Evolutionary conservation across 441 rosid species (phyloP), one percentile per base, ranked within the genome.

Genomic region (Daphne laureola): DNA sequence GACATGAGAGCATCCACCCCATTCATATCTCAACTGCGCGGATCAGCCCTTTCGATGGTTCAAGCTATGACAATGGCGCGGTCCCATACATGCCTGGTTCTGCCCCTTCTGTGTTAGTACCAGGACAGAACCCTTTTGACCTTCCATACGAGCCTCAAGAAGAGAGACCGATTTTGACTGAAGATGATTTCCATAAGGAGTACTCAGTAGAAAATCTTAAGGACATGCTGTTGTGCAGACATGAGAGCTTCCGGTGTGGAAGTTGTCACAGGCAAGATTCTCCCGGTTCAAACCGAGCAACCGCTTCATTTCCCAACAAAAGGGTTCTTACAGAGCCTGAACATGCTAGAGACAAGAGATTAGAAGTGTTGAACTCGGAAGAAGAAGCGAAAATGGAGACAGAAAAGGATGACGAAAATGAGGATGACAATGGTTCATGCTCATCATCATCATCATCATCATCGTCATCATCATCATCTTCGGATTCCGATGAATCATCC

Each of bases 111-210:
- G 49, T 83, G 58, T 25, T 92, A 64, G 57, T 83, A 58, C 95
- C 85, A 17, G 61, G 57, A 25, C 66, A 78, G 61, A 87, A 87
- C 57, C 96, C 98, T 2, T 89, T 93, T 45, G 97, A 93, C 62
- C 78, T 89, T 59, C 97, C 97, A 4, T 89, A 90, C 4, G 98
- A 85, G 14, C 88, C 92, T 14, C 61, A 26, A 0, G 98, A 92
- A 74, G 98, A 89, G 74, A 89, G 77, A 45, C 97, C 95, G 0
- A 67, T 83, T 59, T 76, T 89, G n/a, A 73, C 65, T 46, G 81
- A 72, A 42, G 96, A 82, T 41, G 73, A 83, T 58, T 87, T 90
- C 56, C 85, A 76, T 15, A 74, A 78, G 45, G 97, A 93, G 58
- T 77, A 86, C 75, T 53, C 72, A 52, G 59, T 63, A 18, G 46